Evolutionary conservation across 176 grass and related monocot species (phyloP).

Genomic region (Aegilops speltoides): DNA sequence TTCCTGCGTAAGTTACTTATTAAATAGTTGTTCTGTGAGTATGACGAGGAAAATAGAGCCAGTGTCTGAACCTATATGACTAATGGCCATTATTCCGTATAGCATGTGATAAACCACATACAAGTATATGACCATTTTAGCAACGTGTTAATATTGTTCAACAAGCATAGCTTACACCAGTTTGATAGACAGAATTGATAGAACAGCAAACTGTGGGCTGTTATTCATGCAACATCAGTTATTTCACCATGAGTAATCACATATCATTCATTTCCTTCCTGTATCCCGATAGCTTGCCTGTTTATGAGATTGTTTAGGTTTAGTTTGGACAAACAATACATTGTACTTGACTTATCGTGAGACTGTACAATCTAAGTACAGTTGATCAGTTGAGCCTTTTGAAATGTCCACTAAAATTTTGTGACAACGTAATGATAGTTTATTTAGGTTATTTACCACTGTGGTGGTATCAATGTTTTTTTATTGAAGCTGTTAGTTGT

Average conservation of each 20-base stretch:
- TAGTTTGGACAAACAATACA: background rate
- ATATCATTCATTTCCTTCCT: background rate
- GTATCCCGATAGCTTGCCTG: background rate
- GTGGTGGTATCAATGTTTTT: background rate
- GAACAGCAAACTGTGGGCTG: background rate
- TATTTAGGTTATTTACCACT: conserved; percentile 5
- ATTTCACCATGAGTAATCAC: conserved; percentile 1
- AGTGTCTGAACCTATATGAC: background rate
- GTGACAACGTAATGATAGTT: background rate
- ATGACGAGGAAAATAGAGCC: background rate
- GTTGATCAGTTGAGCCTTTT: background rate
- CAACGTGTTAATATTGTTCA: background rate
- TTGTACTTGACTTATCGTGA: background rate
- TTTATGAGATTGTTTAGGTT: background rate
- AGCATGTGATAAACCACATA: background rate
- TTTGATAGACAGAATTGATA: conserved; percentile 9
- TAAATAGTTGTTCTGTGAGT: conserved; percentile 7
- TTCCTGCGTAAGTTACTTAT: conserved; percentile 83
- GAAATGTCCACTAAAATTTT: background rate
- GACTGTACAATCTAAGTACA: background rate
- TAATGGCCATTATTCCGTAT: background rate
- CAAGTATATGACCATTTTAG: background rate
- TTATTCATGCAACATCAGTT: background rate
- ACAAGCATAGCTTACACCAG: background rate
- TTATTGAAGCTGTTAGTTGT: background rate